phyloP scores from a whole-genome alignment of 192 early-diverging fungal species.

The Podila horticola region DNA sequence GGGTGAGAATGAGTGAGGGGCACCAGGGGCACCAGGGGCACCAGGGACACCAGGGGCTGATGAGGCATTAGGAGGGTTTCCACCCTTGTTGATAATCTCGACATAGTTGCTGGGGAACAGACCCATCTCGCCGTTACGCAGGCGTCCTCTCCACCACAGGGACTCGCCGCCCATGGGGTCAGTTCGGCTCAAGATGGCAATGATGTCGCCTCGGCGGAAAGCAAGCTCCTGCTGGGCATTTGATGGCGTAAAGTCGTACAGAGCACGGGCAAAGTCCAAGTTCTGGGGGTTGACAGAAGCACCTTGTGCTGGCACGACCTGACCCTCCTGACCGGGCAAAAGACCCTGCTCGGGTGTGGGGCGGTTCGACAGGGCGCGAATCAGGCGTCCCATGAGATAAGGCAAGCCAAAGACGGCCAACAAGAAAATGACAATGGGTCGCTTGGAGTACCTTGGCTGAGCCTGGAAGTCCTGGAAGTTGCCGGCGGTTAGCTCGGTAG shows the following conservation, averaged over 20 bases:
- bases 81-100: constrained; percentile 83
- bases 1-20: constrained; percentile 4
- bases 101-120: constrained; percentile 94
- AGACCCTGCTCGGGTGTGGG: constrained; percentile 47
- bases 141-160: constrained; percentile 93
- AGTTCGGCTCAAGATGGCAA: constrained; percentile 87
- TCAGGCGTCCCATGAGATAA: constrained; percentile 90
- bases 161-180: constrained; percentile 80
- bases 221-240: constrained; percentile 74
- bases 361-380: constrained; percentile 74
- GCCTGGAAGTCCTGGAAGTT: constrained; percentile 84
- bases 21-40: constrained; percentile 21
- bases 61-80: constrained; percentile 10
- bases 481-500: constrained; percentile 75
- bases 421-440: constrained; percentile 86
- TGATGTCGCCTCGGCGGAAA: constrained; percentile 87
- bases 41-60: constrained; percentile 20
- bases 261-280: constrained; percentile 90
- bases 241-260: constrained; percentile 87
- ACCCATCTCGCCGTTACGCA: constrained; percentile 85
- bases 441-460: constrained; percentile 60
- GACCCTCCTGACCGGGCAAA: constrained; percentile 45
- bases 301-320: constrained; percentile 8
- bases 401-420: constrained; percentile 90
- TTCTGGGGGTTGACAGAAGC: constrained; percentile 55